Conservation (phyloP, 1,284 basidiomycete genomes). For the Moniliophthora roreri region DNA sequence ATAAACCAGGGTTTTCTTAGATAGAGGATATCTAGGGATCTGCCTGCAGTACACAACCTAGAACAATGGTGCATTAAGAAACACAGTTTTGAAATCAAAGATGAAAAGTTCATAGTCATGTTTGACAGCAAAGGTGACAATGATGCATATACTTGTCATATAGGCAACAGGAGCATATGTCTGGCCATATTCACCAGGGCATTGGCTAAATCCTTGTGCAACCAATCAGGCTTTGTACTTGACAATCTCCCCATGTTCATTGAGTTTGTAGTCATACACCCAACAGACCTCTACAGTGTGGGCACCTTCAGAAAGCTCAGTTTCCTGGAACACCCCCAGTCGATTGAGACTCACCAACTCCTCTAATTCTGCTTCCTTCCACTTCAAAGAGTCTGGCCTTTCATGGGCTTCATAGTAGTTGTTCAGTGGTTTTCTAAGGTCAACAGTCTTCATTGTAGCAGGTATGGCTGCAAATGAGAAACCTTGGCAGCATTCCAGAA, state of each 20-base stretch:
- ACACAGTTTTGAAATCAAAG: conserved; percentile 31
- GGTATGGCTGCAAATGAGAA: neutral
- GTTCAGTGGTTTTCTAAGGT: neutral
- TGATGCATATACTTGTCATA: conserved; percentile 11
- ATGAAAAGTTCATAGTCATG: conserved; percentile 12
- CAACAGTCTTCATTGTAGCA: neutral
- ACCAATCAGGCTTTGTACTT: conserved; percentile 15
- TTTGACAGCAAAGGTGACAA: conserved; percentile 7
- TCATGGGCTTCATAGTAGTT: neutral
- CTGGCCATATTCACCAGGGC: conserved; percentile 13
- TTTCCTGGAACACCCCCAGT: neutral
- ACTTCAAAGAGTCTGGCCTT: neutral
- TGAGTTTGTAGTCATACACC: conserved; percentile 27
- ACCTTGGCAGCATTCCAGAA: too few species aligned
- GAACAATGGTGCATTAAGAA: conserved; percentile 28
- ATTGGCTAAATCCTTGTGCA: conserved; percentile 19
- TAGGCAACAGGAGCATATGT: conserved; percentile 18
- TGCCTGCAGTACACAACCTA: conserved; percentile 29
- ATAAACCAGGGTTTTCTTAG: conserved; percentile 3
- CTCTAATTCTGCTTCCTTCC: neutral
- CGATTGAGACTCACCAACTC: neutral
- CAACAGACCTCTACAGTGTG: conserved; percentile 18
- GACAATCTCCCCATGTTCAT: conserved; percentile 12
- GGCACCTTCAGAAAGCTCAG: conserved; percentile 10
- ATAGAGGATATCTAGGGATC: conserved; percentile 23